Conservation (phyloP, 73 alveolate species). For the Paramecium biaurelia region DNA sequence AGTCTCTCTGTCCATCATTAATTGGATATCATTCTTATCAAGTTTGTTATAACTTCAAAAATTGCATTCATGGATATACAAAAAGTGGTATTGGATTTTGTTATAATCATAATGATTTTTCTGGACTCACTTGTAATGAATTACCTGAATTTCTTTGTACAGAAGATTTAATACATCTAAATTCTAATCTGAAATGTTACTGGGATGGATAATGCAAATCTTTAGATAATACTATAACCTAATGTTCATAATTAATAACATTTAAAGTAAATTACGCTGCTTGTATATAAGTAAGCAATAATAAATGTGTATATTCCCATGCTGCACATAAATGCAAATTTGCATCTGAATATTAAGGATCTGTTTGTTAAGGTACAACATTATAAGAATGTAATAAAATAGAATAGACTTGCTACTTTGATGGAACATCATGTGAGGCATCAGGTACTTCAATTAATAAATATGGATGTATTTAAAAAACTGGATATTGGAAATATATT, state of each 20-base stretch:
- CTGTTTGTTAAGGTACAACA: neutral
- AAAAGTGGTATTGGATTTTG: neutral
- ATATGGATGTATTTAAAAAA: neutral
- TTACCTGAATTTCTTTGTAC: neutral
- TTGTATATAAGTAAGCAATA: neutral
- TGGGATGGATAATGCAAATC: neutral
- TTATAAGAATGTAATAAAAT: neutral
- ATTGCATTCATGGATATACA: neutral
- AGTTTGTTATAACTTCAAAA: neutral
- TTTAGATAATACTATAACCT: neutral
- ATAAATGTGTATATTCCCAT: neutral
- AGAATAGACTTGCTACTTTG: neutral
- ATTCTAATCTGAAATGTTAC: neutral
- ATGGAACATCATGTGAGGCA: neutral
- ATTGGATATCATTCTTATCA: neutral
- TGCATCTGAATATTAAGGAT: neutral
- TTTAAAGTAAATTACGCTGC: neutral
- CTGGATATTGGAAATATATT: neutral
- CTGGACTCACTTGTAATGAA: neutral
- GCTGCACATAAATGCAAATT: neutral
- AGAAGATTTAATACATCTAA: neutral
- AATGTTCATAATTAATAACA: neutral
- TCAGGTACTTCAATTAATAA: neutral
- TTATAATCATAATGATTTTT: neutral
- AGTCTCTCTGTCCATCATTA: neutral